Conservation (phyloP, 257 asterid genomes). For the Oldenlandia corymbosa region DNA sequence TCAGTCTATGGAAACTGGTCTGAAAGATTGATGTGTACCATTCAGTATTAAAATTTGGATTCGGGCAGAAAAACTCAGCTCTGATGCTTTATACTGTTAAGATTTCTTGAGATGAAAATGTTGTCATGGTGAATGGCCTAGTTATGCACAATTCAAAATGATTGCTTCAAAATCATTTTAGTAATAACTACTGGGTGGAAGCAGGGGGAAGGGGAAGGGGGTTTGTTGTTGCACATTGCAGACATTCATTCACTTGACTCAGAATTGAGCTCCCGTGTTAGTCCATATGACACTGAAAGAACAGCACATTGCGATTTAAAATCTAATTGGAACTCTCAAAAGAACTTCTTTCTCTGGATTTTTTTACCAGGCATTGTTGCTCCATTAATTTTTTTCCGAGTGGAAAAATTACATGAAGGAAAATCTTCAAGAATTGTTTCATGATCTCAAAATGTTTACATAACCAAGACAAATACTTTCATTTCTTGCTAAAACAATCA, state of each 20-base stretch:
- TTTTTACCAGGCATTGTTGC: not conserved
- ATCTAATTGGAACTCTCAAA: too few relatives aligned
- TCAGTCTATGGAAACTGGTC: not conserved
- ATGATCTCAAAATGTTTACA: not conserved
- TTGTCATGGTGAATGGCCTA: not conserved
- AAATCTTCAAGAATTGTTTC: not conserved
- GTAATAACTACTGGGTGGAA: not conserved
- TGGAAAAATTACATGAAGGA: not conserved
- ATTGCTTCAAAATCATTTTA: not conserved
- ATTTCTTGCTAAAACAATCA: not conserved
- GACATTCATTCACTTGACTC: not conserved
- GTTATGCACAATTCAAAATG: not conserved
- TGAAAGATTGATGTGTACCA: not conserved
- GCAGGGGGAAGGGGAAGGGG: not conserved
- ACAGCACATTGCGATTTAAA: too few relatives aligned
- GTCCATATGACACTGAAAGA: too few relatives aligned
- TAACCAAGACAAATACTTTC: not conserved
- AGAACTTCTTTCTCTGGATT: too few relatives aligned
- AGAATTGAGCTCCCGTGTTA: not conserved
- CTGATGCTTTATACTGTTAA: not conserved
- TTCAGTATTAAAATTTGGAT: not conserved
- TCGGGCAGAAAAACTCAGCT: not conserved
- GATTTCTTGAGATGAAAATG: not conserved
- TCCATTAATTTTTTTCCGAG: not conserved
- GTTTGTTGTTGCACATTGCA: too few relatives aligned